Conservation (phyloP, 345 rosid species). For the Dimocarpus longan region DNA sequence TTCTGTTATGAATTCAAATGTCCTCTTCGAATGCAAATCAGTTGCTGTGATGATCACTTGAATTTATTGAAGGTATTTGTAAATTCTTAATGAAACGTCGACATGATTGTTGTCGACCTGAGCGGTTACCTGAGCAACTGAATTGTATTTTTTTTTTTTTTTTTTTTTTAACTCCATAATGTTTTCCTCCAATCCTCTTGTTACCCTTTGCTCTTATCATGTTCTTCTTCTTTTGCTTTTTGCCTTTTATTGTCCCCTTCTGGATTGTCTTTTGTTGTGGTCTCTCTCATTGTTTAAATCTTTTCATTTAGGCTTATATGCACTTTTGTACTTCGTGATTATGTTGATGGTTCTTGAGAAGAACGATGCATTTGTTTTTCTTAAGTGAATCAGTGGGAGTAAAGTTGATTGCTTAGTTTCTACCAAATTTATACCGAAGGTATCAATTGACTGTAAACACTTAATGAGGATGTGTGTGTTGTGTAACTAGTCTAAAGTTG, state of each 20-base stretch:
- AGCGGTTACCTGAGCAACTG: constrained; percentile 67
- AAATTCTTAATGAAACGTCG: constrained; percentile 38
- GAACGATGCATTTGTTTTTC: not conserved
- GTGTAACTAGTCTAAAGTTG: too few species aligned
- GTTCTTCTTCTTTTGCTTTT: not conserved
- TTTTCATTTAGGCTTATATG: too few species aligned
- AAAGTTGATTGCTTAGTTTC: too few species aligned
- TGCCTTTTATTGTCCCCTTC: not conserved
- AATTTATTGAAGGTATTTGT: constrained; percentile 21
- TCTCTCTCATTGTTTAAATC: not conserved
- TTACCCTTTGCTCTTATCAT: not conserved
- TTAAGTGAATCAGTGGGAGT: not conserved
- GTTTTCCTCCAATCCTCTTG: not conserved
- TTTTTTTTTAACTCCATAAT: not conserved
- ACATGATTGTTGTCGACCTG: constrained; percentile 39
- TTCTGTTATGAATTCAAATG: not conserved
- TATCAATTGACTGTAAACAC: too few species aligned
- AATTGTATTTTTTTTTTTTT: not conserved
- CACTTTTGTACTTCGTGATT: too few species aligned
- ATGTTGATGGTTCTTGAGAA: not conserved
- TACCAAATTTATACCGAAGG: too few species aligned
- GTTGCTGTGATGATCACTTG: constrained; percentile 44
- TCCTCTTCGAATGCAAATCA: not conserved
- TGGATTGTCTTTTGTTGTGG: not conserved
- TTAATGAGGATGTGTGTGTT: too few species aligned